These are phyloP conservation scores for Ganoderma multipileum DNA, from an alignment of 1,284 basidiomycete species.

Conservation along the genomic window DNA sequence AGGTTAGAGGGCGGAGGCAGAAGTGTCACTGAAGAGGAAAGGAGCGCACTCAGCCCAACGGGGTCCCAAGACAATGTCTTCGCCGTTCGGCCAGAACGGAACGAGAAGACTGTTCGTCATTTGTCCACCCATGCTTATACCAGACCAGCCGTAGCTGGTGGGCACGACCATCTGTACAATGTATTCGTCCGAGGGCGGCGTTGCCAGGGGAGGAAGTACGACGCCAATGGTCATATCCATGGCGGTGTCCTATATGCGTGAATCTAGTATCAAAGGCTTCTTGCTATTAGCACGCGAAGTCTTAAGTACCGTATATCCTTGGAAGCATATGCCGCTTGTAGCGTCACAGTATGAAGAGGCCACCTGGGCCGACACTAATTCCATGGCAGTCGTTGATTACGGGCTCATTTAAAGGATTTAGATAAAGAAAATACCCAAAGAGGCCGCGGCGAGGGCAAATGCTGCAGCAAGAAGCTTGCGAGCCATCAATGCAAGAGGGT, in stretches of 20 bases:
- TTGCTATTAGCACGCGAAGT: not conserved
- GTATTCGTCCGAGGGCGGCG: slow-evolving; percentile 37
- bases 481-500: slow-evolving; percentile 7
- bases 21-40: not conserved
- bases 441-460: slow-evolving; percentile 14
- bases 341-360: slow-evolving; percentile 37
- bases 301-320: slow-evolving; percentile 37
- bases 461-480: slow-evolving; percentile 11
- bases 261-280: not conserved
- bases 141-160: slow-evolving; percentile 36
- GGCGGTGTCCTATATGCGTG: slow-evolving; percentile 31
- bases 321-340: slow-evolving; percentile 37
- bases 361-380: slow-evolving; percentile 32
- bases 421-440: slow-evolving; percentile 19
- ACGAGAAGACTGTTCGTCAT: slow-evolving; percentile 41
- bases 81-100: slow-evolving; percentile 37
- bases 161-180: slow-evolving; percentile 39
- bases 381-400: not conserved
- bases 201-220: slow-evolving; percentile 36
- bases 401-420: not conserved
- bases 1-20: not conserved
- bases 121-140: slow-evolving; percentile 38
- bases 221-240: slow-evolving; percentile 39
- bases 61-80: slow-evolving; percentile 36
- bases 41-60: slow-evolving; percentile 37